phyloP scores from a whole-genome alignment of 2,329 filamentous ascomycete species.

The Paraconiothyrium brasiliense region DNA sequence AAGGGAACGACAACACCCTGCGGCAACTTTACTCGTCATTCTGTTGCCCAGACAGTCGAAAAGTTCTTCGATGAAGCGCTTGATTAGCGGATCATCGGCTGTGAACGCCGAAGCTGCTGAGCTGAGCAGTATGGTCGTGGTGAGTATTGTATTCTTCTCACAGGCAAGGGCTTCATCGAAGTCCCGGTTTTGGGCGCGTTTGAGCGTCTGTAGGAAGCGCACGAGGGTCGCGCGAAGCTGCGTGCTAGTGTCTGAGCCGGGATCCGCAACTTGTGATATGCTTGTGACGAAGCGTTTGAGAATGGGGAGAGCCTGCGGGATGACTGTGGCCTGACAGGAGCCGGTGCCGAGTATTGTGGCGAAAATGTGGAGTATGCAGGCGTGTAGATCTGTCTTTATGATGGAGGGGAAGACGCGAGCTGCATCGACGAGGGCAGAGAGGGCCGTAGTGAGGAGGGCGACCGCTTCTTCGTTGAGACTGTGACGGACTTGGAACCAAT shows the following conservation, averaged over 20 bases:
- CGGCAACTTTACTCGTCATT: conserved; percentile 88
- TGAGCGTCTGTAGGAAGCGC: conserved; percentile 82
- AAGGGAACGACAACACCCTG: conserved; percentile 87
- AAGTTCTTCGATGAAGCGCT: conserved; percentile 79
- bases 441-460: conserved; percentile 77
- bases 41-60: conserved; percentile 83
- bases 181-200: conserved; percentile 79
- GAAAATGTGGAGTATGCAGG: conserved; percentile 97
- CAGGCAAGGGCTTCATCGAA: conserved; percentile 80
- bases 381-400: conserved; percentile 95
- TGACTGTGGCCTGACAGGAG: conserved; percentile 84
- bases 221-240: conserved; percentile 85
- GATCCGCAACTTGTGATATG: conserved; percentile 63
- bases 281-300: conserved; percentile 89
- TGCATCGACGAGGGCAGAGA: conserved; percentile 91
- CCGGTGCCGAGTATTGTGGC: conserved; percentile 89
- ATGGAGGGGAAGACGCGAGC: conserved; percentile 95
- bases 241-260: conserved; percentile 63
- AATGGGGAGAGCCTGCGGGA: conserved; percentile 88
- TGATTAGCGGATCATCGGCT: conserved; percentile 77
- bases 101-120: conserved; percentile 78
- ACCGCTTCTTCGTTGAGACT: conserved; percentile 89
- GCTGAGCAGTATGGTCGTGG: conserved; percentile 88
- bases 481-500: conserved; percentile 65
- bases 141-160: conserved; percentile 91